phyloP scores from a whole-genome alignment of 495 filamentous ascomycete genomes.

The Lasiosphaeriaceae sp. region DNA sequence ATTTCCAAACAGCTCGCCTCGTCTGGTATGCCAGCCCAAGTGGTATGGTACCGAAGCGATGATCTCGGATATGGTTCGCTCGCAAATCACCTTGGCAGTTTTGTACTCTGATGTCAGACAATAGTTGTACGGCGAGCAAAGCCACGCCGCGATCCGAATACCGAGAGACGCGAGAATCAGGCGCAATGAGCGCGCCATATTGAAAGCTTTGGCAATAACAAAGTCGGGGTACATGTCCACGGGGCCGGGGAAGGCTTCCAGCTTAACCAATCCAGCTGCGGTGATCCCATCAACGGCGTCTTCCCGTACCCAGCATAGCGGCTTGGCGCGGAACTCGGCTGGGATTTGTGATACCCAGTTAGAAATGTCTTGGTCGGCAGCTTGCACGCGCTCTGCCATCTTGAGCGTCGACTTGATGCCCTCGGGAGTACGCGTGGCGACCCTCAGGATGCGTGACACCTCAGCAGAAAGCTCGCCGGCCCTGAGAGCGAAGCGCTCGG shows the following conservation, averaged over 20 bases:
- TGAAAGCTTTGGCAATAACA: conserved; percentile 43
- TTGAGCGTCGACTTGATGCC: conserved; percentile 31
- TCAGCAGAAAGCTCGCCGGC: conserved; percentile 41
- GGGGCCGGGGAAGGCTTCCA: conserved; percentile 50
- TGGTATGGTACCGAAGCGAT: conserved; percentile 50
- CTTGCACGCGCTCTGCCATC: conserved; percentile 33
- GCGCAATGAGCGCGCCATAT: conserved; percentile 36
- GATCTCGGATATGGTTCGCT: conserved; percentile 42
- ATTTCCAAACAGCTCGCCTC: conserved; percentile 15
- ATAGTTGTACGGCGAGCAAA: conserved; percentile 47
- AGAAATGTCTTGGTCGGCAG: conserved; percentile 38
- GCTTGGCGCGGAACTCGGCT: conserved; percentile 31
- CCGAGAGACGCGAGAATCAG: conserved; percentile 41
- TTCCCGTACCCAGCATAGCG: conserved; percentile 44
- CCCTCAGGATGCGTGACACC: conserved; percentile 32
- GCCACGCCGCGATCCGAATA: conserved; percentile 46
- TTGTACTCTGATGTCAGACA: conserved; percentile 48
- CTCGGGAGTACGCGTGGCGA: conserved; percentile 26
- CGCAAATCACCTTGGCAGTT: conserved; percentile 34
- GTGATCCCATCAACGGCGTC: conserved; percentile 26
- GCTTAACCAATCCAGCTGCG: conserved; percentile 30
- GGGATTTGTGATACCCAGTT: conserved; percentile 40
- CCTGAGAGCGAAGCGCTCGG: conserved; percentile 39
- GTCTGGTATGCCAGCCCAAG: conserved; percentile 44
- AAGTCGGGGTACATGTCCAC: conserved; percentile 50